These are phyloP conservation scores for Hymenoscyphus infarciens DNA, from an alignment of 2,329 filamentous ascomycete species.

Conservation along the genomic window DNA sequence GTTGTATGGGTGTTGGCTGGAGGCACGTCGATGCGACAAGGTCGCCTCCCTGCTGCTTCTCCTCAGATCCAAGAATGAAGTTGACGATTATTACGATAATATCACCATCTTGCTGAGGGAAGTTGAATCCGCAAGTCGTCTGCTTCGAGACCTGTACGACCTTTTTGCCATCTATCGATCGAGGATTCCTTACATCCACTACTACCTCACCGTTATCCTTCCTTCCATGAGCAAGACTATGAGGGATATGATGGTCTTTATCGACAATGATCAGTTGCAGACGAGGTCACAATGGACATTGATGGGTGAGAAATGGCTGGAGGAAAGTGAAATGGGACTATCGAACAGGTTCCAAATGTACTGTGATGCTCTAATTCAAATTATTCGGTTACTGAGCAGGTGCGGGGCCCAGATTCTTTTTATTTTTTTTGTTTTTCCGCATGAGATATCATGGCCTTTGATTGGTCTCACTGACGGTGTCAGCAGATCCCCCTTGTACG, in stretches of 20 bases:
- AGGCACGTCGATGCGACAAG: constrained; percentile 51
- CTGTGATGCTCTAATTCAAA: constrained; percentile 49
- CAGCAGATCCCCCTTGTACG: constrained; percentile 49
- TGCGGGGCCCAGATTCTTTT: constrained; percentile 31
- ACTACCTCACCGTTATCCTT: constrained; percentile 54
- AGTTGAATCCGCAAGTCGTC: constrained; percentile 37
- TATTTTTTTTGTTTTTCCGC: neutral
- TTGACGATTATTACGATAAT: constrained; percentile 40
- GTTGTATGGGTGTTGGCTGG: constrained; percentile 46
- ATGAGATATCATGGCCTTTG: constrained; percentile 13
- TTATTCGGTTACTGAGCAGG: constrained; percentile 51
- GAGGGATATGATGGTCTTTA: constrained; percentile 49
- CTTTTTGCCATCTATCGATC: constrained; percentile 49
- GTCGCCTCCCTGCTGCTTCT: constrained; percentile 47
- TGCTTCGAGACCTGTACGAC: constrained; percentile 54
- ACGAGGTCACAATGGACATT: constrained; percentile 52
- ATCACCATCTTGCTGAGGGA: constrained; percentile 43
- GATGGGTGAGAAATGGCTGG: constrained; percentile 55
- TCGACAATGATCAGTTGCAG: constrained; percentile 47
- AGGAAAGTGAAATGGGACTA: constrained; percentile 49
- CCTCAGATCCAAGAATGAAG: constrained; percentile 45
- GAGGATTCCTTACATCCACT: constrained; percentile 48
- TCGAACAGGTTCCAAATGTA: constrained; percentile 53
- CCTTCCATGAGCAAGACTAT: constrained; percentile 53
- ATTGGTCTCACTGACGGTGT: constrained; percentile 12